Conservation (phyloP, 2,329 filamentous ascomycete genomes). For the Pyrenophora seminiperda region DNA sequence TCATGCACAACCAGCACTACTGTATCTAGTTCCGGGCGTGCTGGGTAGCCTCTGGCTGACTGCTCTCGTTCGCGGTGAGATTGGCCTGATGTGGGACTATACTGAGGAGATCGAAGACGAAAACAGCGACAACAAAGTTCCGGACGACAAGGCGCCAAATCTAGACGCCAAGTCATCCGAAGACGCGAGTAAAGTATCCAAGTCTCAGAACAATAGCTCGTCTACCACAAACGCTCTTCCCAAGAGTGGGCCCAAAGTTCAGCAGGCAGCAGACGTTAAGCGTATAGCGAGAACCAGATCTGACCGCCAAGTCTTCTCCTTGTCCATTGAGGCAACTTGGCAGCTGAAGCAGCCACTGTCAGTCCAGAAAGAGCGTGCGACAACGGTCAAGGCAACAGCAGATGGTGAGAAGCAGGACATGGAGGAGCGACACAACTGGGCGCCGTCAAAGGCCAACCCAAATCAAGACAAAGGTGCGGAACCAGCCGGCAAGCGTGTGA, state of each 20-base stretch:
- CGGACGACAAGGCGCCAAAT: slow-evolving; percentile 9
- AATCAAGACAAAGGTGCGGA: slow-evolving; percentile 11
- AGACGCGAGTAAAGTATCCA: slow-evolving; percentile 10
- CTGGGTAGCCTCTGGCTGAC: slow-evolving; percentile 76
- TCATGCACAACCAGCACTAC: slow-evolving; percentile 84
- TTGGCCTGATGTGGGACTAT: slow-evolving; percentile 78
- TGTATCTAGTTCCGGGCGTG: slow-evolving; percentile 91
- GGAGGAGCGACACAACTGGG: slow-evolving; percentile 29
- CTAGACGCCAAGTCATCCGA: background rate
- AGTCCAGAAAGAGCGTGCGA: background rate
- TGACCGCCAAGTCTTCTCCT: slow-evolving; percentile 42
- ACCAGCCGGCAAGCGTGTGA: slow-evolving; percentile 32
- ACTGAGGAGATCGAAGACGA: slow-evolving; percentile 65
- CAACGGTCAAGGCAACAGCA: background rate
- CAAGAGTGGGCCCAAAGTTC: slow-evolving; percentile 20
- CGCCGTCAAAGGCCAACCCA: slow-evolving; percentile 4
- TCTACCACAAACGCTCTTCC: background rate
- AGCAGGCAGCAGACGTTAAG: slow-evolving; percentile 14
- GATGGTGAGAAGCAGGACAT: background rate
- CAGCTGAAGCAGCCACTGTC: slow-evolving; percentile 28
- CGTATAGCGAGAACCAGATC: slow-evolving; percentile 20
- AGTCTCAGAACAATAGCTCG: slow-evolving; percentile 20
- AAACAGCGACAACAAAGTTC: slow-evolving; percentile 21
- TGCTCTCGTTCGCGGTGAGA: slow-evolving; percentile 71
- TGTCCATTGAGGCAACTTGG: slow-evolving; percentile 44